Percentiles rank a stretch among this genome's conserved stretches.
These are phyloP conservation scores for Dactylellina parvicollis DNA, from an alignment of 2,329 filamentous ascomycete species.

Conservation along the genomic window DNA sequence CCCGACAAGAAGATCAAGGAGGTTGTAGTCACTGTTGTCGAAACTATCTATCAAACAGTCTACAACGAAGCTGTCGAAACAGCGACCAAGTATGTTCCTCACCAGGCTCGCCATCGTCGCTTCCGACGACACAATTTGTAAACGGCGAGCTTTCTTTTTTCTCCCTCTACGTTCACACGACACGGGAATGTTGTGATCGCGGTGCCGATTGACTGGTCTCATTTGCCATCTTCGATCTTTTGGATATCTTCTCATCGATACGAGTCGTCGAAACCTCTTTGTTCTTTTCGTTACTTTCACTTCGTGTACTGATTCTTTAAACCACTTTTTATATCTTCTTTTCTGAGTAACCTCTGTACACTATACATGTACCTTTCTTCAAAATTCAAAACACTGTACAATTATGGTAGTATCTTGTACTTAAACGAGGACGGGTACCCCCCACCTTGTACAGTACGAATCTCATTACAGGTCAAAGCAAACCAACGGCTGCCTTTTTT, in stretches of 20 bases:
- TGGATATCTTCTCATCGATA: neutral
- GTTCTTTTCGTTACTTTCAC: constrained; percentile 13
- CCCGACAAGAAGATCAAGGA: constrained; percentile 48
- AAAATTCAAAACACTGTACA: constrained; percentile 4
- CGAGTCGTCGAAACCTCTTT: constrained; percentile 3
- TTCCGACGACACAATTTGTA: constrained; percentile 34
- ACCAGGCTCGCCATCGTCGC: constrained; percentile 33
- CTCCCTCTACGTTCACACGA: too few relatives aligned
- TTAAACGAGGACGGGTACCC: constrained; percentile 10
- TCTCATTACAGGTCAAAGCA: constrained; percentile 11
- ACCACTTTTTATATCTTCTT: constrained; percentile 10
- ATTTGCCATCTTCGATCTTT: constrained; percentile 6
- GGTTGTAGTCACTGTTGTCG: constrained; percentile 36
- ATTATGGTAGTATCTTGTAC: constrained; percentile 1
- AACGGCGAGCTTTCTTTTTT: constrained; percentile 1
- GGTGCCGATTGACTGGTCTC: constrained; percentile 29
- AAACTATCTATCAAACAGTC: constrained; percentile 36
- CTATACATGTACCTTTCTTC: constrained; percentile 7
- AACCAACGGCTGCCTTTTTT: neutral
- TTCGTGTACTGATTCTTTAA: constrained; percentile 43
- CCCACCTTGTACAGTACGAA: neutral
- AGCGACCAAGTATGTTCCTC: constrained; percentile 36
- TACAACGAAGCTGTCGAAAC: constrained; percentile 39
- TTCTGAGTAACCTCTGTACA: constrained; percentile 4
- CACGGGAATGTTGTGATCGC: too few relatives aligned